Conservation (phyloP, 192 early-diverging fungal species). For the Lobosporangium transversale region DNA sequence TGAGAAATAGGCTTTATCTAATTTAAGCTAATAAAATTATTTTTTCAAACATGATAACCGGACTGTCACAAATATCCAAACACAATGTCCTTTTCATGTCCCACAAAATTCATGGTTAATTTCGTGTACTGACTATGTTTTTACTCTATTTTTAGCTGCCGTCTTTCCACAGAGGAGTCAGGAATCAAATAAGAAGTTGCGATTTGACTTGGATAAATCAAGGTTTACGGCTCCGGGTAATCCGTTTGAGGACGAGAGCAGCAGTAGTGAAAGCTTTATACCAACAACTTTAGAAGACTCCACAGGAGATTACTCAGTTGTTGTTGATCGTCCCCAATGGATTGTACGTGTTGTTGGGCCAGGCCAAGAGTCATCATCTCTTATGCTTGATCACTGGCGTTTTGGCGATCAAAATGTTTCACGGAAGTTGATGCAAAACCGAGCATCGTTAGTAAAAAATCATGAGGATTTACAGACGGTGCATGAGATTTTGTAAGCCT, state of each 20-base stretch:
- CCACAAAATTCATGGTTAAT: too few relatives aligned
- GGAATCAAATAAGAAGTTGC: background rate
- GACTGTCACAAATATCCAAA: too few relatives aligned
- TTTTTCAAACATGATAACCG: too few relatives aligned
- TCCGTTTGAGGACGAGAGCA: background rate
- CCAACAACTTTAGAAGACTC: background rate
- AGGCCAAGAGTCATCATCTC: background rate
- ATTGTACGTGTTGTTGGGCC: conserved; percentile 1
- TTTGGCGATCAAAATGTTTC: background rate
- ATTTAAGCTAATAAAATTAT: too few relatives aligned
- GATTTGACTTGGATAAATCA: conserved; percentile 1
- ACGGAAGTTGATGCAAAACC: background rate
- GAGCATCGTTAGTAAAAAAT: background rate
- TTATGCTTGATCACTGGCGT: background rate
- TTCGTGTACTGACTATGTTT: background rate
- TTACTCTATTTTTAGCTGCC: background rate
- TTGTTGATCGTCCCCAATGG: background rate
- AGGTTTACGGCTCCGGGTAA: background rate
- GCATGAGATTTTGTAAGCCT: conserved; percentile 2
- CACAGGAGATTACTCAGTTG: conserved; percentile 4
- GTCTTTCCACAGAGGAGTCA: background rate
- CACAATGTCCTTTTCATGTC: too few relatives aligned
- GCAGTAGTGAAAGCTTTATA: background rate
- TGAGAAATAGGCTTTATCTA: too few relatives aligned
- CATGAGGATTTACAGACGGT: conserved; percentile 3